Base-by-base conservation (phyloP, 2,329 filamentous ascomycete species). In the Pseudogymnoascus sp. region DNA sequence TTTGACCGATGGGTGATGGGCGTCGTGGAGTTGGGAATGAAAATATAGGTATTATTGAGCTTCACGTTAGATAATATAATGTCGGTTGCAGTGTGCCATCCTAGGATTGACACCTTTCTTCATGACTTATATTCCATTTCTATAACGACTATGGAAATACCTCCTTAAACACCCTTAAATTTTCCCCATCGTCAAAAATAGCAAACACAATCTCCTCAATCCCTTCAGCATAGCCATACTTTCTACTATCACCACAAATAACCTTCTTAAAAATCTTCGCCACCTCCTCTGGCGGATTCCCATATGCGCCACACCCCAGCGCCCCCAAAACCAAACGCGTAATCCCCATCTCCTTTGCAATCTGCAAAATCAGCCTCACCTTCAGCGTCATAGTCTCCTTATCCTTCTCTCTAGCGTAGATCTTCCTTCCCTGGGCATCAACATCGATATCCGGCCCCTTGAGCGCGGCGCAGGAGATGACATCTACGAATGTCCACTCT, bases 241-340 rank as follows among this genome's bases (percentile, higher is more conserved):
- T 90, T 87, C 0, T 66, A 39, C 71, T 90, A 85, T 31, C 71
- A 64, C 63, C 90, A 75, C 36, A 89, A n/a, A 72, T 65, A 13
- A 66, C 85, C 69, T 85, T 81, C 28, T 77, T 72, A 80, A 87
- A 91, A 68, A 85, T 86, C 36, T 75, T 65, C 1, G 84, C 86
- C n/a, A 90, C 83, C 66, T 85, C 84, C 34, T 77, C 74, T 0
- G 79, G 79, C 7, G 88, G 88, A 71, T 90, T 89, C 0, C 68
- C 69, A 72, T 89, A 90, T 0, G 82, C 86, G 3, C 88, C 88
- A 69, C 88, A 91, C 0, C 88, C 88, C 61, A 91, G 71, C 0
- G 88, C 87, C 0, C 88, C 88, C 1, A 92, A 77, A 4, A 91
- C 83, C 7, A 91, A 74, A 51, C 80, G 75, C 73, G 84, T 85